phyloP scores from a whole-genome alignment of 2,329 filamentous ascomycete genomes.

The Talaromyces sp. region DNA sequence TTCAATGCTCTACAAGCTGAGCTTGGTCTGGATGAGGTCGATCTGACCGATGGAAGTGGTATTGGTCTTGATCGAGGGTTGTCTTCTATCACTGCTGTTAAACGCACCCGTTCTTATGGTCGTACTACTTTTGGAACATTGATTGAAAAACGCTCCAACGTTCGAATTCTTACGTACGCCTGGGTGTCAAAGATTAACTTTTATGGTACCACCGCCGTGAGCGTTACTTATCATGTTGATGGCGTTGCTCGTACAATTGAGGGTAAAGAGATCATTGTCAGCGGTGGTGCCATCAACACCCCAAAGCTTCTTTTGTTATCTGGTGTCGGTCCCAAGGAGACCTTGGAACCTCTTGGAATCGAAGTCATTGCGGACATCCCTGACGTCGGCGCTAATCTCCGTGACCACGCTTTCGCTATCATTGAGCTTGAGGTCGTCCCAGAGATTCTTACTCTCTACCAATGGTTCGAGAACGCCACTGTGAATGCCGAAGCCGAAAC shows the following conservation, averaged over 20 bases:
- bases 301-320: slow-evolving; percentile 37
- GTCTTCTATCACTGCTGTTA: neutral
- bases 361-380: slow-evolving; percentile 17
- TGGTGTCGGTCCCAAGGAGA: slow-evolving; percentile 30
- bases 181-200: neutral
- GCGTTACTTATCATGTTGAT: neutral
- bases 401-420: slow-evolving; percentile 40
- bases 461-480: slow-evolving; percentile 27
- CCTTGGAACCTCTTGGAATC: slow-evolving; percentile 30
- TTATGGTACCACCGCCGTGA: neutral
- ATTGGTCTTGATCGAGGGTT: neutral
- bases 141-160: neutral
- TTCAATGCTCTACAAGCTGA: neutral
- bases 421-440: slow-evolving; percentile 35
- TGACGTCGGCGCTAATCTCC: slow-evolving; percentile 38
- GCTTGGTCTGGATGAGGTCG: neutral
- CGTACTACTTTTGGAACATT: neutral
- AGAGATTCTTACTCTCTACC: slow-evolving; percentile 33
- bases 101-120: slow-evolving; percentile 1
- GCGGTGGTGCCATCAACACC: slow-evolving; percentile 43
- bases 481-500: neutral
- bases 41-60: neutral
- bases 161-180: neutral
- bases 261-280: slow-evolving; percentile 43
- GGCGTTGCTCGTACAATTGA: neutral